Conservation (phyloP, 306 rosid genomes). For the Quercus glauca region DNA sequence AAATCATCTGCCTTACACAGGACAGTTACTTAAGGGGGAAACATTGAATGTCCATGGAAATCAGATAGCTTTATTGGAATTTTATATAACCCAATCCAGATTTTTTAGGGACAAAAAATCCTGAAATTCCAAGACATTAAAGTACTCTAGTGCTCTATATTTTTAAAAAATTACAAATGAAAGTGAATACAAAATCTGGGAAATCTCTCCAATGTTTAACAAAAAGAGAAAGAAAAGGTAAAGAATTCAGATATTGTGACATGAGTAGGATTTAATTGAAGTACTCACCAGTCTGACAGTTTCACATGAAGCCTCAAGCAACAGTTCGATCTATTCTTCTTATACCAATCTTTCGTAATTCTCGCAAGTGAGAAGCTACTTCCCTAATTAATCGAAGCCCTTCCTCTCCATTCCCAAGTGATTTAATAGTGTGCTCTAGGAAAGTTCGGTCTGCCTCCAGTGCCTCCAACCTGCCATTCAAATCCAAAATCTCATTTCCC, state of each 20-base stretch:
- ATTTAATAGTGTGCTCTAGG: slow-evolving; percentile 56
- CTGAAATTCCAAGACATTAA: background rate
- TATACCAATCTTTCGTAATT: slow-evolving; percentile 50
- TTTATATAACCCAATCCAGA: too few relatives aligned
- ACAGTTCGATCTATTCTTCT: slow-evolving; percentile 39
- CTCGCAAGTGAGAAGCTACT: slow-evolving; percentile 66
- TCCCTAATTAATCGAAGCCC: slow-evolving; percentile 69
- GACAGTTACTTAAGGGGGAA: too few relatives aligned
- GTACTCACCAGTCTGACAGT: slow-evolving; percentile 42
- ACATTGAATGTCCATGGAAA: too few relatives aligned
- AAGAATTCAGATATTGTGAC: background rate
- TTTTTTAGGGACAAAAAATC: too few relatives aligned
- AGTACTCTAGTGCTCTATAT: background rate
- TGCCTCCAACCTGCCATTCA: slow-evolving; percentile 57
- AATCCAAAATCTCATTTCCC: slow-evolving; percentile 28
- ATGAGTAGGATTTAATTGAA: background rate
- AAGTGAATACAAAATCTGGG: background rate
- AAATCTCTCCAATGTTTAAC: background rate
- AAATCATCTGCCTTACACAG: too few relatives aligned
- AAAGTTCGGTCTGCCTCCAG: slow-evolving; percentile 64
- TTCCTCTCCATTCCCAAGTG: slow-evolving; percentile 53
- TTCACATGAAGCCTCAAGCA: slow-evolving; percentile 31
- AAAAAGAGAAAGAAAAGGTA: background rate
- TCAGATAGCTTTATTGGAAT: too few relatives aligned
- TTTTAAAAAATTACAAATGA: background rate